A percentile compares a stretch with the other conserved stretches of the same genome.
These are phyloP conservation scores for Fulvia fulva DNA, from an alignment of 2,329 filamentous ascomycete species.

Conservation along the genomic window DNA sequence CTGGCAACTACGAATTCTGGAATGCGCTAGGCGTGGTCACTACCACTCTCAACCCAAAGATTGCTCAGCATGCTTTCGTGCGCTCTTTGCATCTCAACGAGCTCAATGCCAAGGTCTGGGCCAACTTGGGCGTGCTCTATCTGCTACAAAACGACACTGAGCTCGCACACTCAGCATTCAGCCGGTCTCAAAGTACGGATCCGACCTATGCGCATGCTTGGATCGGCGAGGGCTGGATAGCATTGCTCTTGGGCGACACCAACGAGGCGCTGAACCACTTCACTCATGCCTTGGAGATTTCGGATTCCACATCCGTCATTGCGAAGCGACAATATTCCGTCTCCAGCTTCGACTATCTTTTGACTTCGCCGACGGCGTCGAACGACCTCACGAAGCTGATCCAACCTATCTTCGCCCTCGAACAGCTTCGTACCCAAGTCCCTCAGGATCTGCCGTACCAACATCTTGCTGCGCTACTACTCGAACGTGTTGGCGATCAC, in stretches of 20 bases:
- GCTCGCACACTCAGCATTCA: slow-evolving; percentile 87
- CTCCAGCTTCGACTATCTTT: slow-evolving; percentile 76
- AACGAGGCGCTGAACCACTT: slow-evolving; percentile 81
- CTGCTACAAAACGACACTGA: slow-evolving; percentile 77
- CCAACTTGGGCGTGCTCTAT: slow-evolving; percentile 83
- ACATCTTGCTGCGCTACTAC: slow-evolving; percentile 75
- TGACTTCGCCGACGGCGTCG: slow-evolving; percentile 51
- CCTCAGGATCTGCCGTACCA: slow-evolving; percentile 68
- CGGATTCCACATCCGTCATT: slow-evolving; percentile 68
- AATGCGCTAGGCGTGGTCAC: slow-evolving; percentile 91
- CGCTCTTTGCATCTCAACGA: slow-evolving; percentile 92
- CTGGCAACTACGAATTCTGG: slow-evolving; percentile 94
- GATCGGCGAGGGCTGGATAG: slow-evolving; percentile 87
- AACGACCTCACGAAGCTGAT: slow-evolving; percentile 62
- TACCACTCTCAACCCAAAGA: slow-evolving; percentile 75
- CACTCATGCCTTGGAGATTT: slow-evolving; percentile 90
- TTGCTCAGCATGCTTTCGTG: slow-evolving; percentile 90
- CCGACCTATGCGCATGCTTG: slow-evolving; percentile 91
- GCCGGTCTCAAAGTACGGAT: slow-evolving; percentile 85
- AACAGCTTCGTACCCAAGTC: slow-evolving; percentile 69
- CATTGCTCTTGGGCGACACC: slow-evolving; percentile 67
- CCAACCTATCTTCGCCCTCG: slow-evolving; percentile 82
- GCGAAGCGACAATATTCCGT: slow-evolving; percentile 75
- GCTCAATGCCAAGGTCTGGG: slow-evolving; percentile 75
- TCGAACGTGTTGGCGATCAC: slow-evolving; percentile 73